phyloP scores from a whole-genome alignment of 1,284 basidiomycete species.

The Pisolithus thermaeus region DNA sequence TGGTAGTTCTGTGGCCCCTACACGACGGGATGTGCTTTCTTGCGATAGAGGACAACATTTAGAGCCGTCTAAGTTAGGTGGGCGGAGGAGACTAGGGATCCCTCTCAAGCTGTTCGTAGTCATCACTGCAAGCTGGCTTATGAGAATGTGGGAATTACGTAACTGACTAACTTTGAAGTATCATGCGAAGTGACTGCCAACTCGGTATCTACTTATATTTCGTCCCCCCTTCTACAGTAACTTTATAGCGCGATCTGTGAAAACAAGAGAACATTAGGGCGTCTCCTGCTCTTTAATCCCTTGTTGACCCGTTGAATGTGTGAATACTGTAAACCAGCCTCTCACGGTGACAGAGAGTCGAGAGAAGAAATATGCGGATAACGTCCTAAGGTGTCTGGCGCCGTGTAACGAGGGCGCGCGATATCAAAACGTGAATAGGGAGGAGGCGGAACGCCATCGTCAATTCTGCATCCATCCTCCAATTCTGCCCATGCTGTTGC shows the following conservation, averaged over 20 bases:
- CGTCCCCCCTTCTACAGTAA: no score
- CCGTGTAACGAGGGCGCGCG: conserved; percentile 9
- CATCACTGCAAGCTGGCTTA: not conserved
- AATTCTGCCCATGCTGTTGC: conserved; percentile 6
- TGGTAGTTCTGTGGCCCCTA: conserved; percentile 20
- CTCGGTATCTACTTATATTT: no score
- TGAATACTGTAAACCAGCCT: not conserved
- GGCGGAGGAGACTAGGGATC: not conserved
- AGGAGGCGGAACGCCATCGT: conserved; percentile 15
- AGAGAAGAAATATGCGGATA: conserved; percentile 22
- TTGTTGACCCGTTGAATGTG: not conserved
- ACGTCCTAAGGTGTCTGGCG: conserved; percentile 20
- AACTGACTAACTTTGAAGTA: no score
- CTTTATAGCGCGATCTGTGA: no score
- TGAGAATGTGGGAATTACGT: not conserved
- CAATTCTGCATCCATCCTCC: not conserved
- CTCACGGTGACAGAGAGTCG: not conserved
- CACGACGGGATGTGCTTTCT: conserved; percentile 1
- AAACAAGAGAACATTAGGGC: no score
- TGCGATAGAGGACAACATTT: conserved; percentile 14
- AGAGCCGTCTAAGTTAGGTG: no score
- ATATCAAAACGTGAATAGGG: conserved; percentile 23
- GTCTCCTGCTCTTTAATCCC: no score
- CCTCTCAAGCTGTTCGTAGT: not conserved
- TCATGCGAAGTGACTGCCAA: no score